phyloP scores from a whole-genome alignment of 139 green algal species.

The Picochlorum sp. region DNA sequence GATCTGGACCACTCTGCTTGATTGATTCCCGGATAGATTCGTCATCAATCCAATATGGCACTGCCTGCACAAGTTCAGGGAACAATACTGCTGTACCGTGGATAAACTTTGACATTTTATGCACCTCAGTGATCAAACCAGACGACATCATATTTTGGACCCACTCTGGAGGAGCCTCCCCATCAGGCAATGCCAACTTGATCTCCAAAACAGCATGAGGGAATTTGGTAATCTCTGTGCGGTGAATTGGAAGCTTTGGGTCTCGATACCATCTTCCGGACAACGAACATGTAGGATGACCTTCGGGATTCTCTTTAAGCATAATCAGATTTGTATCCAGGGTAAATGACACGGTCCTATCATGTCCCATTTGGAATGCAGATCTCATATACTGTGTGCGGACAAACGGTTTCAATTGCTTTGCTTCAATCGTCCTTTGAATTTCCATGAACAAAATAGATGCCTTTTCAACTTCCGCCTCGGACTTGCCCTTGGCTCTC shows the following conservation, averaged over 20 bases:
- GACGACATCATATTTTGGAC: constrained; percentile 70
- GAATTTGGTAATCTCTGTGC: constrained; percentile 88
- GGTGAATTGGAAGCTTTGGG: constrained; percentile 57
- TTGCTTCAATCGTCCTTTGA: constrained; percentile 71
- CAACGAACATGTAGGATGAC: constrained; percentile 55
- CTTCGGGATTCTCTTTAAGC: constrained; percentile 93
- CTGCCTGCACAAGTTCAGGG: constrained; percentile 43
- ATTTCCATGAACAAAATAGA: constrained; percentile 66
- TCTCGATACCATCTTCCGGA: constrained; percentile 62
- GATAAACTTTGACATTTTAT: constrained; percentile 95
- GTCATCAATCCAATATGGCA: constrained; percentile 96
- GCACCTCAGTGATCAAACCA: constrained; percentile 48
- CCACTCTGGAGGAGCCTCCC: constrained; percentile 69
- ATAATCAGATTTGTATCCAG: constrained; percentile 95
- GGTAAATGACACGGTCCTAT: constrained; percentile 77
- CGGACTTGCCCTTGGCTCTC: constrained; percentile 35
- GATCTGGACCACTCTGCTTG: constrained; percentile 30
- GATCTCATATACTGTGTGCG: constrained; percentile 92
- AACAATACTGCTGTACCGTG: constrained; percentile 47
- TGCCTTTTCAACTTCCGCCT: constrained; percentile 61
- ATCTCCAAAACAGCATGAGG: constrained; percentile 91
- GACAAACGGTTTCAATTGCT: constrained; percentile 83
- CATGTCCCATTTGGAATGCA: constrained; percentile 90
- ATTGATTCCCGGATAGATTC: constrained; percentile 59
- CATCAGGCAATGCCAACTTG: constrained; percentile 84